Conservation (phyloP, 148 eudicot genomes). For the Camellia japonica region DNA sequence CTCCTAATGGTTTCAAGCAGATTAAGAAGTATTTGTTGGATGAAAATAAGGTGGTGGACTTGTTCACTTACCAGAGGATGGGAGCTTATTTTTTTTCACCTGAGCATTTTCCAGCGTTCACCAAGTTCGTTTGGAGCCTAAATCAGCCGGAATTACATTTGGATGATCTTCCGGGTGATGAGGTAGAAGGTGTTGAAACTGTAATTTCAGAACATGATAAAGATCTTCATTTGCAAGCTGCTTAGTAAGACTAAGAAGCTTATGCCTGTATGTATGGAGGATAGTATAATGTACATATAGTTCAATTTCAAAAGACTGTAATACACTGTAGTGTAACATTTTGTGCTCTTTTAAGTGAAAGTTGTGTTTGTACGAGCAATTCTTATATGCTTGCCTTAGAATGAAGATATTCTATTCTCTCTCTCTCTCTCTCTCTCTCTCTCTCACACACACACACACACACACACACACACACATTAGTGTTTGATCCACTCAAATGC, state of each 20-base stretch:
- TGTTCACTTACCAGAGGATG: conserved; percentile 88
- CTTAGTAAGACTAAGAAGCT: conserved; percentile 18
- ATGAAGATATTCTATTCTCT: not conserved
- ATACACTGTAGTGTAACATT: not conserved
- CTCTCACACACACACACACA: not conserved
- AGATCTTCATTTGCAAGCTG: conserved; percentile 44
- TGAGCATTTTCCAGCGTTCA: conserved; percentile 64
- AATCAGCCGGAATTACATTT: conserved; percentile 37
- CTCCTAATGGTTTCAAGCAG: conserved; percentile 39
- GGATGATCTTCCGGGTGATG: conserved; percentile 53
- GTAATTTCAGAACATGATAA: conserved; percentile 15
- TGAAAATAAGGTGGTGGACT: conserved; percentile 39
- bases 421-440: not conserved
- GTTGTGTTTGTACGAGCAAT: not conserved
- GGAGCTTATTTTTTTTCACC: conserved; percentile 89
- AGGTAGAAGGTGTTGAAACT: conserved; percentile 19
- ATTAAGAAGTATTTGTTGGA: conserved; percentile 51
- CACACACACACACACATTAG: not conserved
- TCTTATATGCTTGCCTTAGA: not conserved
- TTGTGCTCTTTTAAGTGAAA: not conserved
- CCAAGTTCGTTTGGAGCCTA: conserved; percentile 54
- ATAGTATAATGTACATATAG: not conserved
- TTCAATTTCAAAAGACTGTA: not conserved
- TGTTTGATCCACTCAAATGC: too few species aligned
- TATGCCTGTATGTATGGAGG: conserved; percentile 1